Percentiles rank a stretch among this genome's conserved stretches.
Evolutionary conservation across 192 early-diverging fungal species (phyloP).

Genomic region (Cetraspora pellucida): DNA sequence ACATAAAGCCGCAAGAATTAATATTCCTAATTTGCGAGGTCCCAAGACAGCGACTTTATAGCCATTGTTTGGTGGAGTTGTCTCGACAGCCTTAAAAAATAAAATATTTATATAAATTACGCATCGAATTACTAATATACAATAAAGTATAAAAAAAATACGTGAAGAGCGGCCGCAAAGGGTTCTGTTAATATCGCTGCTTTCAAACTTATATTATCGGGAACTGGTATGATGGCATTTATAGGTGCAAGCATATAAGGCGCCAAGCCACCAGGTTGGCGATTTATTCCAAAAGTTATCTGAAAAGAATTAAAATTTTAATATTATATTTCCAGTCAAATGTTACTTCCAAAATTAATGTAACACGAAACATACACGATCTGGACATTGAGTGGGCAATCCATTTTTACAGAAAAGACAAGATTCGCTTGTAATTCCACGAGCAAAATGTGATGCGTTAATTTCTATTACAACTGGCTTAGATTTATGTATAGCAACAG

Average conservation of each 20-base stretch:
- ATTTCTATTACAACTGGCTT: conserved; percentile 19
- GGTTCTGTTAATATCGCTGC: background rate
- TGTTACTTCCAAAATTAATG: background rate
- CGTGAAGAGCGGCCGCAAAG: background rate
- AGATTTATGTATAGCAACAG: background rate
- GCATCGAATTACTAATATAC: background rate
- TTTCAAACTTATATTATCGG: conserved; percentile 1
- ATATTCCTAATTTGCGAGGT: conserved; percentile 10
- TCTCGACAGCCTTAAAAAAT: conserved; percentile 6
- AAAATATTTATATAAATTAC: background rate
- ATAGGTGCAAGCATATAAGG: conserved; percentile 11
- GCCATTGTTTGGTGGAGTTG: conserved; percentile 1
- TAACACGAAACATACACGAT: background rate
- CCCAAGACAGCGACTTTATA: conserved; percentile 1
- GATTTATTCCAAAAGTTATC: conserved; percentile 13
- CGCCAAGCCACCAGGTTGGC: background rate
- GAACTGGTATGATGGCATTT: background rate
- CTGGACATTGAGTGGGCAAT: conserved; percentile 2
- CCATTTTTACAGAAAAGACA: conserved; percentile 5
- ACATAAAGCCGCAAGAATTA: conserved; percentile 4
- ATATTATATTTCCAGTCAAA: background rate
- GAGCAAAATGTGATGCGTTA: conserved; percentile 2
- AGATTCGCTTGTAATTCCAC: background rate
- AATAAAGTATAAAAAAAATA: background rate
- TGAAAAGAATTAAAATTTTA: conserved; percentile 1